phyloP scores from a whole-genome alignment of 108 stramenopile genomes.

The Schizochytrium sp. region DNA sequence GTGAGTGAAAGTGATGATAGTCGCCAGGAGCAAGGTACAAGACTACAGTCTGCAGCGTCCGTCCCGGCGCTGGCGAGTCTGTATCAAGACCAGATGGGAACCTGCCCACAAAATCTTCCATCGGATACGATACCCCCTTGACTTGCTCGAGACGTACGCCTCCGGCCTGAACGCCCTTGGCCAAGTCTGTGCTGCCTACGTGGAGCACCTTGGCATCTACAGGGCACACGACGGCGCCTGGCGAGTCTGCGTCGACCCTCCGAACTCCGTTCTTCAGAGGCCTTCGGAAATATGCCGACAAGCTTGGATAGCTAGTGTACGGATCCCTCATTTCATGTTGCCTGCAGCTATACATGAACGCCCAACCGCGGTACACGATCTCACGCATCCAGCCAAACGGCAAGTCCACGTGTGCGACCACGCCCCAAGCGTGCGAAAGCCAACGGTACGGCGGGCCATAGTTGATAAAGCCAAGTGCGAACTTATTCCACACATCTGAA shows the following conservation, averaged over 20 bases:
- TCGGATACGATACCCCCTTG: background rate
- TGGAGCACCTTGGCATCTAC: conserved; percentile 11
- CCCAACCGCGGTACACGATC: background rate
- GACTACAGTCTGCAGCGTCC: background rate
- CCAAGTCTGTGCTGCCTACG: background rate
- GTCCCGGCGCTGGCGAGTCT: background rate
- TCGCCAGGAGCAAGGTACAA: conserved; percentile 8
- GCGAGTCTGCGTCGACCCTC: conserved; percentile 5
- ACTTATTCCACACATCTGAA: background rate
- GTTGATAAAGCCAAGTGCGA: background rate
- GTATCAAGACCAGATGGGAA: background rate
- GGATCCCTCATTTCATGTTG: background rate
- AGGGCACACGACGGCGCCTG: background rate
- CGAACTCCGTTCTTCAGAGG: background rate
- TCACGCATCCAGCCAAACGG: background rate
- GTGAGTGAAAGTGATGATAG: conserved; percentile 11
- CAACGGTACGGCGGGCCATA: background rate
- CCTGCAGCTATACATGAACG: background rate
- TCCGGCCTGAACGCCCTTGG: background rate
- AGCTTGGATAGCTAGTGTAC: background rate
- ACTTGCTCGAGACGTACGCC: background rate
- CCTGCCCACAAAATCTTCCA: background rate
- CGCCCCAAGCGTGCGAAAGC: background rate
- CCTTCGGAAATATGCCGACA: background rate
- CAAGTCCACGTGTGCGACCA: background rate